phyloP scores from a whole-genome alignment of 169 alveolate genomes.

The Cryptosporidium meleagridis region DNA sequence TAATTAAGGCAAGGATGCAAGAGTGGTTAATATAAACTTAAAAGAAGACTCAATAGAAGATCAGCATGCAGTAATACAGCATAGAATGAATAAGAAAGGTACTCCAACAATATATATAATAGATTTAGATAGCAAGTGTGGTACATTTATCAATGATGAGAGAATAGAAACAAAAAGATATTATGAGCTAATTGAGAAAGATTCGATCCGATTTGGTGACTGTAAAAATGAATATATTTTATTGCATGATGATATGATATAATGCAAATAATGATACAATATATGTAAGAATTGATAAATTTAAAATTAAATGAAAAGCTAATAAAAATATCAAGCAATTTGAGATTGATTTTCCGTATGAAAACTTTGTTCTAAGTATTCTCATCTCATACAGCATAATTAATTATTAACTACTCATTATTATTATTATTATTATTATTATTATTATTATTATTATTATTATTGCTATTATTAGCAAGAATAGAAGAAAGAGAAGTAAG shows the following conservation, averaged over 20 bases:
- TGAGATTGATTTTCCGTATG: background rate
- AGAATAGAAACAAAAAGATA: conserved; percentile 91
- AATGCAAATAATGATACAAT: background rate
- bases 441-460: background rate
- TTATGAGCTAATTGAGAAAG: conserved; percentile 90
- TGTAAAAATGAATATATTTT: conserved; percentile 84
- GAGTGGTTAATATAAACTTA: conserved; percentile 90
- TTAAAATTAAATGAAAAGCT: background rate
- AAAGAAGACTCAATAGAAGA: conserved; percentile 89
- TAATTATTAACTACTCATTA: background rate
- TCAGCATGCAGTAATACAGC: conserved; percentile 98
- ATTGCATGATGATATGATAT: conserved; percentile 79
- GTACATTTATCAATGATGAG: conserved; percentile 92
- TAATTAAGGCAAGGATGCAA: conserved; percentile 90
- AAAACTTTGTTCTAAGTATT: conserved; percentile 7
- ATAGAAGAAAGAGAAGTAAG: conserved; percentile 17
- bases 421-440: background rate
- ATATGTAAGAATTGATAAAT: background rate
- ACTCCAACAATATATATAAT: conserved; percentile 90
- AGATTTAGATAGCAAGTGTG: conserved; percentile 95
- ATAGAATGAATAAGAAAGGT: conserved; percentile 82
- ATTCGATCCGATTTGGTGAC: conserved; percentile 84
- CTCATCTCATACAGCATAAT: background rate
- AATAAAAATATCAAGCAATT: background rate
- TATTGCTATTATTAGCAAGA: background rate